Evolutionary conservation across 2,329 filamentous ascomycete genomes (phyloP).

Genomic region (Aureobasidium vineae): DNA sequence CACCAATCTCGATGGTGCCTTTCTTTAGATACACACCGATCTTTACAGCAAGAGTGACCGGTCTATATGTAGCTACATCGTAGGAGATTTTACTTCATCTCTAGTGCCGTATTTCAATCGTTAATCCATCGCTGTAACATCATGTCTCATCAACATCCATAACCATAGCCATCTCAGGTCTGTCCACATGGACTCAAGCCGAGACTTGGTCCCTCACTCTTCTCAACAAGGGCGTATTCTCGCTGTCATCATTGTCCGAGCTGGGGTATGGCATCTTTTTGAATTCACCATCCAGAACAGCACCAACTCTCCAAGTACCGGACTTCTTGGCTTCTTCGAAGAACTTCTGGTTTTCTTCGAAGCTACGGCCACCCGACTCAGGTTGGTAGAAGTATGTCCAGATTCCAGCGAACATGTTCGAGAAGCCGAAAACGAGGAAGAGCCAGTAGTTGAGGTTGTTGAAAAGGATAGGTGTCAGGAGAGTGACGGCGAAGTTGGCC

Average conservation of each 20-base stretch:
- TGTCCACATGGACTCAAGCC: not conserved
- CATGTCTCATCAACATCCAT: not conserved
- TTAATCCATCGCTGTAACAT: not conserved
- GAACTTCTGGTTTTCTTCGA: constrained; percentile 61
- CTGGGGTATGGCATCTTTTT: constrained; percentile 46
- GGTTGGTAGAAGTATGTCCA: constrained; percentile 56
- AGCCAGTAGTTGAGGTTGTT: constrained; percentile 60
- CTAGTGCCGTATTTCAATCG: not conserved
- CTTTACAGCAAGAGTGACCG: not conserved
- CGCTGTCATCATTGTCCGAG: constrained; percentile 42
- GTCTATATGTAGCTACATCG: not conserved
- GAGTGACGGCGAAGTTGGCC: constrained; percentile 58
- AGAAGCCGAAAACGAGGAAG: constrained; percentile 56
- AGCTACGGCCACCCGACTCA: constrained; percentile 57
- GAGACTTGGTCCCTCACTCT: constrained; percentile 46
- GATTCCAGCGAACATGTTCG: constrained; percentile 55
- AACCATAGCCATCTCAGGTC: too few species aligned
- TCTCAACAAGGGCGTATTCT: constrained; percentile 47
- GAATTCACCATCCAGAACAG: constrained; percentile 55
- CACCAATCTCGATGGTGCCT: not conserved
- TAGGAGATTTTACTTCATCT: not conserved
- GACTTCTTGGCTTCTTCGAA: constrained; percentile 54
- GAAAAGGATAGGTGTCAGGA: constrained; percentile 59
- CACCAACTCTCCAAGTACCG: constrained; percentile 54
- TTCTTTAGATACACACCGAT: not conserved